These are phyloP conservation scores for Sugiyamaella floridensis DNA, from an alignment of 805 yeast species.

Conservation along the genomic window DNA sequence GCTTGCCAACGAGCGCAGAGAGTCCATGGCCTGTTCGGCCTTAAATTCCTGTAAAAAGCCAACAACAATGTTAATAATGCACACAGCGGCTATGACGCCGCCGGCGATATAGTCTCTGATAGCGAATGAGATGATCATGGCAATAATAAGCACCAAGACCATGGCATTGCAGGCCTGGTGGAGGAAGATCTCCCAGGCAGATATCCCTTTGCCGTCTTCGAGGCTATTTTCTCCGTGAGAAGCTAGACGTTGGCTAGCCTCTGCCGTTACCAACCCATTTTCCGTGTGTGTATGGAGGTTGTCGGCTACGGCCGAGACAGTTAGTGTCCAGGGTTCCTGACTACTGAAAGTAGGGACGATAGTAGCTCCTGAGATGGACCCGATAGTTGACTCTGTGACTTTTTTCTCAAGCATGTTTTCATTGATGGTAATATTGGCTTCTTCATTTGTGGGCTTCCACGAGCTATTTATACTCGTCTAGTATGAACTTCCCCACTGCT, in stretches of 20 bases:
- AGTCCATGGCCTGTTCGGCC: slow-evolving; percentile 76
- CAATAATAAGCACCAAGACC: slow-evolving; percentile 64
- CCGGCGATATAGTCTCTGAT: slow-evolving; percentile 77
- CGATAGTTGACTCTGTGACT: background rate
- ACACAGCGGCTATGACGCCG: slow-evolving; percentile 69
- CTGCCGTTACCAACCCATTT: slow-evolving; percentile 41
- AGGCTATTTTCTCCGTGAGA: slow-evolving; percentile 53
- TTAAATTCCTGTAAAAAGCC: slow-evolving; percentile 66
- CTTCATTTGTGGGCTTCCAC: too few relatives aligned
- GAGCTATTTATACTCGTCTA: too few relatives aligned
- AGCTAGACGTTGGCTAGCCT: slow-evolving; percentile 27
- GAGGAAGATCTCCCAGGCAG: slow-evolving; percentile 47
- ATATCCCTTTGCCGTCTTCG: slow-evolving; percentile 53
- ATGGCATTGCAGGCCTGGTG: slow-evolving; percentile 72
- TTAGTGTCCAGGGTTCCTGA: slow-evolving; percentile 20
- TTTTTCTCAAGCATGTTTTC: background rate
- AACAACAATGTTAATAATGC: slow-evolving; percentile 53
- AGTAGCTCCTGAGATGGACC: background rate
- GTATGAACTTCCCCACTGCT: too few relatives aligned
- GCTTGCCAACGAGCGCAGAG: slow-evolving; percentile 57
- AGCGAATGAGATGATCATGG: slow-evolving; percentile 65
- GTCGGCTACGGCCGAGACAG: slow-evolving; percentile 35
- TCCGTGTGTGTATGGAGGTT: slow-evolving; percentile 37
- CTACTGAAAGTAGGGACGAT: background rate
- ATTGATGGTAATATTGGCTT: background rate